Evolutionary conservation across 495 filamentous ascomycete genomes (phyloP).

Genomic region (Bacidia rubella): DNA sequence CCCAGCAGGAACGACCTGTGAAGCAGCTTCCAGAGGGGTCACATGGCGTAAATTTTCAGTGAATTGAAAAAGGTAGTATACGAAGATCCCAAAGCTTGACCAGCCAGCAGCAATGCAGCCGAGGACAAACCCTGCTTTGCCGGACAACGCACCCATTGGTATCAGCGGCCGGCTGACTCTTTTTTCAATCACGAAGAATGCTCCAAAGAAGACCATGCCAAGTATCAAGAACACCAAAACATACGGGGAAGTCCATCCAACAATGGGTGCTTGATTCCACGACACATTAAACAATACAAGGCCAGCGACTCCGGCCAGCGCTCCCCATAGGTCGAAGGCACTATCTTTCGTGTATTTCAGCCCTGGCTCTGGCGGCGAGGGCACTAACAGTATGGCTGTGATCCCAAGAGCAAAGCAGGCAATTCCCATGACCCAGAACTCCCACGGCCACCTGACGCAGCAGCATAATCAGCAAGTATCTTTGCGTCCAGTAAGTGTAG

Average conservation of each 20-base stretch:
- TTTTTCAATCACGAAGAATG: conserved; percentile 32
- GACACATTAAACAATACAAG: conserved; percentile 36
- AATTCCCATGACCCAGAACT: conserved; percentile 44
- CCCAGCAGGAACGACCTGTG: conserved; percentile 26
- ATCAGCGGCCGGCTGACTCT: conserved; percentile 30
- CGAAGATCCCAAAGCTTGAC: conserved; percentile 35
- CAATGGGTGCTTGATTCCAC: conserved; percentile 36
- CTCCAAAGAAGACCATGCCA: conserved; percentile 26
- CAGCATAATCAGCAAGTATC: too few relatives aligned
- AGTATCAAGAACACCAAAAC: conserved; percentile 33
- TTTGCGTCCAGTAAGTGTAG: too few relatives aligned
- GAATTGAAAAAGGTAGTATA: conserved; percentile 35
- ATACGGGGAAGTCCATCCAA: conserved; percentile 33
- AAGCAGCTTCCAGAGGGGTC: conserved; percentile 27
- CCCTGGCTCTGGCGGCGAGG: conserved; percentile 7
- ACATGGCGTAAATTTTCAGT: conserved; percentile 23
- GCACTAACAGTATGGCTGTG: conserved; percentile 22
- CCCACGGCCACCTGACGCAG: conserved; percentile 68
- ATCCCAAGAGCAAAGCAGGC: conserved; percentile 28
- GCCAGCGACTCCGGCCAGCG: conserved; percentile 18
- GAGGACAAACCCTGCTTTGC: conserved; percentile 30
- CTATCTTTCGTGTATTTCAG: neutral
- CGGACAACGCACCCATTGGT: conserved; percentile 28
- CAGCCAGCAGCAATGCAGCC: conserved; percentile 35
- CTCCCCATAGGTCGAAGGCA: conserved; percentile 19